Conservation (phyloP, 2,329 filamentous ascomycete species). For the Ophiostoma novo-ulmi region DNA sequence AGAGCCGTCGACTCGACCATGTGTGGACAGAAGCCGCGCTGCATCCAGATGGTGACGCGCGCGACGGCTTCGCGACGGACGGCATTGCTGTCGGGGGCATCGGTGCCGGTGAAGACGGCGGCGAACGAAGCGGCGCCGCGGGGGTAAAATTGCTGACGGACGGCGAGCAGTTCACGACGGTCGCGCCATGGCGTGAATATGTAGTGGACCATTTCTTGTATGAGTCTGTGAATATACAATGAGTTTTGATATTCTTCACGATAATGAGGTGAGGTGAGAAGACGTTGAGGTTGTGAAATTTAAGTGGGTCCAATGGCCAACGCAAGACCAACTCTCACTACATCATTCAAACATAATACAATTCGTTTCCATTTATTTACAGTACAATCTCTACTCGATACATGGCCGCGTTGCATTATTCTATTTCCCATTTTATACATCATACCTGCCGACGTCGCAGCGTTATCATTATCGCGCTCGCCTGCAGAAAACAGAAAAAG, state of each 20-base stretch:
- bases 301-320: neutral
- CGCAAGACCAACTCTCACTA: neutral
- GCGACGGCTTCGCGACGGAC: conserved; percentile 48
- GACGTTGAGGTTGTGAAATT: neutral
- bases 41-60: conserved; percentile 62
- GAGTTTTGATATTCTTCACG: neutral
- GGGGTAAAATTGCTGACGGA: conserved; percentile 61
- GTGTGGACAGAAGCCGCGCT: conserved; percentile 69
- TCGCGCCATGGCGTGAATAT: conserved; percentile 69
- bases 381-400: neutral
- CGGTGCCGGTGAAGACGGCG: neutral
- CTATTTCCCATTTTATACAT: neutral
- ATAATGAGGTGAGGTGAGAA: neutral
- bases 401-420: neutral
- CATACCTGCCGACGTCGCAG: neutral
- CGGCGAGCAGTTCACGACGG: conserved; percentile 58
- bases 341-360: neutral
- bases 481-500: neutral
- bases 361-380: neutral
- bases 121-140: conserved; percentile 20
- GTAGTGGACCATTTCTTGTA: conserved; percentile 59
- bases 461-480: neutral
- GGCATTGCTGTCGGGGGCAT: conserved; percentile 21
- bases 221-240: neutral
- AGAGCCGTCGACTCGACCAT: conserved; percentile 74